Evolutionary conservation across 1,284 basidiomycete species (phyloP), one percentile per base, ranked within the genome.

Genomic region (Ustilago vetiveriae): DNA sequence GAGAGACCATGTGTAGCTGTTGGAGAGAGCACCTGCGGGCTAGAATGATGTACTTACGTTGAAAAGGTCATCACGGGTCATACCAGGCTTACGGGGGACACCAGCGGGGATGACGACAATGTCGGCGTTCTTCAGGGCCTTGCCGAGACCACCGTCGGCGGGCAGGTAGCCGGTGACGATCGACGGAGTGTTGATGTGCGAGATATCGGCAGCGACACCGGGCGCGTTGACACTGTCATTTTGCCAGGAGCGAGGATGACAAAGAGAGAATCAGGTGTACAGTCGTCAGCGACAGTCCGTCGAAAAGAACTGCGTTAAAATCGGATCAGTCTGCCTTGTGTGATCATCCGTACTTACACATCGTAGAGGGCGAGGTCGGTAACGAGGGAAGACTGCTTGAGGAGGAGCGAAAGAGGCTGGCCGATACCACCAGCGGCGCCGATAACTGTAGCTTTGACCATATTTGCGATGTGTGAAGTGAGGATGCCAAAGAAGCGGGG

Each of bases 21-120:
- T n/a, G n/a, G n/a, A n/a, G n/a, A n/a, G n/a, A n/a, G n/a, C n/a
- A n/a, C n/a, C n/a, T n/a, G n/a, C n/a, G n/a, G n/a, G n/a, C n/a
- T n/a, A n/a, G n/a, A n/a, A 38, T 32, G 3, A 26, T 46, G 22
- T 44, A 70, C 84, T 69, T 58, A 90, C 91, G 87, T 94, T 94
- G 89, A 95, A 95, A 17, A 95, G 87, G 83, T 94, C 91, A 82
- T 96, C 94, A 84, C 94, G 88, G 76, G 84, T 85, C 86, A 87
- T 87, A 63, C 83, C 82, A 23, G 83, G 83, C 83, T 98, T 98
- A 77, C 96, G 88, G 63, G 96, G 95, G 10, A 98, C 90, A 84
- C 96, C 95, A 76, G 95, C 96, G 63, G 96, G 96, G 83, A 98
- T 97, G 75, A 98, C 88, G 78, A 98, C 89, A 70, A 98, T 82